A percentile compares a stretch with the other conserved stretches of the same genome.
These are phyloP conservation scores for Amphibolis antarctica DNA, from an alignment of 106 monocot species.

Conservation along the genomic window DNA sequence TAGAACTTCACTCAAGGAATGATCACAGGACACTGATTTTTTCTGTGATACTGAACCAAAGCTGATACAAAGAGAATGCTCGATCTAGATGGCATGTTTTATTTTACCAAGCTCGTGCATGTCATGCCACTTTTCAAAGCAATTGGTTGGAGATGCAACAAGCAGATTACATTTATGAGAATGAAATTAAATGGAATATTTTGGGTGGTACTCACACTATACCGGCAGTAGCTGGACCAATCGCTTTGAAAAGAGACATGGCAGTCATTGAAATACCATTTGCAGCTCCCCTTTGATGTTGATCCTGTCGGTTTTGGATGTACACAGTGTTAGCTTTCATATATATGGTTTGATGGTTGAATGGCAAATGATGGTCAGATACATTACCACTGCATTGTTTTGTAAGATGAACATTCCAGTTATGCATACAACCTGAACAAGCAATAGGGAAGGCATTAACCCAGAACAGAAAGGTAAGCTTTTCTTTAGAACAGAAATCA, in stretches of 20 bases:
- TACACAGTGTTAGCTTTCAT: too few species aligned
- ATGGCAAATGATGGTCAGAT: too few species aligned
- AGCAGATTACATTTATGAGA: too few species aligned
- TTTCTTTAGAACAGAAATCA: neutral
- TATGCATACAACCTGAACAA: constrained; percentile 25
- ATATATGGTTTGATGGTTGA: too few species aligned
- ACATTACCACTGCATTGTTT: constrained; percentile 67
- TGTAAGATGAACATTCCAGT: constrained; percentile 54
- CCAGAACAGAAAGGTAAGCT: neutral
- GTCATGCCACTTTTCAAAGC: neutral
- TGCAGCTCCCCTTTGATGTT: constrained; percentile 32
- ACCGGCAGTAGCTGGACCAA: constrained; percentile 43
- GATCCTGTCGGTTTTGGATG: constrained; percentile 35
- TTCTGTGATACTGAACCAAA: too few species aligned
- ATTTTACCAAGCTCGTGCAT: neutral
- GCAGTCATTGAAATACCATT: constrained; percentile 39
- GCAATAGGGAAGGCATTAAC: too few species aligned
- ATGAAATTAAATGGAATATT: too few species aligned
- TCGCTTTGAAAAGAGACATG: constrained; percentile 44
- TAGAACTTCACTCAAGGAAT: too few species aligned
- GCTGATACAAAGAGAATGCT: too few species aligned
- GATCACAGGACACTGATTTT: too few species aligned
- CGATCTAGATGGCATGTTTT: too few species aligned
- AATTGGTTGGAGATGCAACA: too few species aligned
- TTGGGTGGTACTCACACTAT: constrained; percentile 32